Evolutionary conservation across 2,329 filamentous ascomycete species (phyloP).

Genomic region (Colletotrichum scovillei): DNA sequence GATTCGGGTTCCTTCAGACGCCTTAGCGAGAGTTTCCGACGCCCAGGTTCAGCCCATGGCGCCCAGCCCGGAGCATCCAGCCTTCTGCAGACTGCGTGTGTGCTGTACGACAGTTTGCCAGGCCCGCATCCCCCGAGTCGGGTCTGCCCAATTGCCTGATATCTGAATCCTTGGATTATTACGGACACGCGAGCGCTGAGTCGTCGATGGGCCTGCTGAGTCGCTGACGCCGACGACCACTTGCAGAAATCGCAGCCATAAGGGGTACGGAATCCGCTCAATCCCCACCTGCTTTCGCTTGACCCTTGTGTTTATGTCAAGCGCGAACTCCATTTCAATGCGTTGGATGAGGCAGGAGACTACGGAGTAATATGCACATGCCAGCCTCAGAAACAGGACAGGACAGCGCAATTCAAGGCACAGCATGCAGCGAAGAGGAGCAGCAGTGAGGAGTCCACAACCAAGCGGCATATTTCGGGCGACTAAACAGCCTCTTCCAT

Average conservation of each 20-base stretch:
- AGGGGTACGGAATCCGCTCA: slow-evolving; percentile 15
- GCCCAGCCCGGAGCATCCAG: not conserved
- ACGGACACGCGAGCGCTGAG: slow-evolving; percentile 1
- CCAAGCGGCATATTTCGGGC: slow-evolving; percentile 1
- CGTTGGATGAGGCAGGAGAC: slow-evolving; percentile 16
- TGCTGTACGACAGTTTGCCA: not conserved
- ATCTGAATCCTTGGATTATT: not conserved
- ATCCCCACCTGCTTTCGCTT: slow-evolving; percentile 18
- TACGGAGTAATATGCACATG: not conserved
- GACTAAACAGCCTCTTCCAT: not conserved
- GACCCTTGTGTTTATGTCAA: not conserved
- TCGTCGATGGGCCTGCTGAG: slow-evolving; percentile 22
- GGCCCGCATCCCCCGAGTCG: not conserved
- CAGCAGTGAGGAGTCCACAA: slow-evolving; percentile 1
- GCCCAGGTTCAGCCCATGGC: slow-evolving; percentile 30
- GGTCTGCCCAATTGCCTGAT: not conserved
- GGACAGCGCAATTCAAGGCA: slow-evolving; percentile 4
- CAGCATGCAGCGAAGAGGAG: slow-evolving; percentile 15
- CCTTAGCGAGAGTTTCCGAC: slow-evolving; percentile 34
- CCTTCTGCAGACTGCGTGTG: not conserved
- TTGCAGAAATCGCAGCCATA: not conserved
- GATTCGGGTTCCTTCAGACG: slow-evolving; percentile 27
- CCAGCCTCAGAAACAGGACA: slow-evolving; percentile 14
- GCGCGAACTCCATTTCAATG: slow-evolving; percentile 8
- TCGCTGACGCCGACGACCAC: slow-evolving; percentile 26